Evolutionary conservation across 805 yeast genomes (phyloP), one percentile per base, ranked within the genome.

Genomic region (Metschnikowia dekortorum): DNA sequence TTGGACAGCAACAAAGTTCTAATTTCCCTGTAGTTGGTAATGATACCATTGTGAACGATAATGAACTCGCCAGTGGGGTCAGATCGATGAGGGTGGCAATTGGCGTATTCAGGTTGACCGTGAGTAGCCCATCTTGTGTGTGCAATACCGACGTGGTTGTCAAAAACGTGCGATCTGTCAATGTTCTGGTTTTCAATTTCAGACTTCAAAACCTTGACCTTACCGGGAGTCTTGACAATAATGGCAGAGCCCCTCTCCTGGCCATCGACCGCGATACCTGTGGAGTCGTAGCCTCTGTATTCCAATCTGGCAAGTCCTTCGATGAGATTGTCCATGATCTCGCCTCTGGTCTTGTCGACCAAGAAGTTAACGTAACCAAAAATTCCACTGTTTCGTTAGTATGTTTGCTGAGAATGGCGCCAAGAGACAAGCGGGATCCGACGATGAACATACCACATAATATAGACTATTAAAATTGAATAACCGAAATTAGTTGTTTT

Each of bases 51-150:
- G 76, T 94, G 99, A 47, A 94, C 98, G 56, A 94, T 84, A 40
- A 89, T 82, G 62, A 94, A 94, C 69, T 91, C 96, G 60, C 86
- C 85, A 42, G 71, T 70, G 8, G 81, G 79, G 67, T 89, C 99
- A 1, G 97, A 89, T 57, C 92, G 77, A 67, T 92, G 98, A 44
- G 99, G 99, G 69, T 94, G 99, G 67, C 98, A 94, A 76, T 94
- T 94, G 54, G 69, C 61, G 54, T 79, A 82, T 58, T 82, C 83
- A 51, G 97, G 97, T 62, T 84, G 88, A 70, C 99, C 99, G 70
- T 94, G 99, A 36, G 99, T 94, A 46, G 99, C 99, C 99, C 99
- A 94, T 77, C 99, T 87, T 11, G 99, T 94, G 73, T 94, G 99
- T 26, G 99, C 98, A 68, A 94, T 94, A 66, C 96, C 99, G 53